Conservation (phyloP, 345 rosid species). For the Gossypium anomalum region DNA sequence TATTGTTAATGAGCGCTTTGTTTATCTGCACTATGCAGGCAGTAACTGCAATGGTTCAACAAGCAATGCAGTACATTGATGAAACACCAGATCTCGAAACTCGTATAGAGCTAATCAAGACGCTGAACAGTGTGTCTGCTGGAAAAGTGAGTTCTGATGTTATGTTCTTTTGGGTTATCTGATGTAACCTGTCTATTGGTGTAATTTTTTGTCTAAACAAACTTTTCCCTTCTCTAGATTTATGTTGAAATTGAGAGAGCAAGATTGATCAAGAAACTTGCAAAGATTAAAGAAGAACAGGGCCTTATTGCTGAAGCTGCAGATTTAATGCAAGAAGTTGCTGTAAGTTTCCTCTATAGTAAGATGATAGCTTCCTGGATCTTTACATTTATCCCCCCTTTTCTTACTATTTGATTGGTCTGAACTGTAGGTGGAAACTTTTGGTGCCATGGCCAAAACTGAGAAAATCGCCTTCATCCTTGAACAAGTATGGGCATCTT, state of each 20-base stretch:
- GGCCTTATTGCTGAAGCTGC: slow-evolving; percentile 94
- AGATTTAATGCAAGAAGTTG: slow-evolving; percentile 97
- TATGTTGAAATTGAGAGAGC: slow-evolving; percentile 96
- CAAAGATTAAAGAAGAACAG: slow-evolving; percentile 88
- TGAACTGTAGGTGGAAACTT: slow-evolving; percentile 76
- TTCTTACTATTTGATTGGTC: slow-evolving; percentile 19
- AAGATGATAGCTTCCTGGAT: background rate
- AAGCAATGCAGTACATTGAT: slow-evolving; percentile 92
- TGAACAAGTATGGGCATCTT: slow-evolving; percentile 58
- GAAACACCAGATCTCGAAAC: slow-evolving; percentile 90
- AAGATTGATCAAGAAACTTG: slow-evolving; percentile 77
- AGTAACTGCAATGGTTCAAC: slow-evolving; percentile 96
- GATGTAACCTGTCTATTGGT: background rate
- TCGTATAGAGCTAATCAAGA: slow-evolving; percentile 82
- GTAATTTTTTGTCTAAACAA: background rate
- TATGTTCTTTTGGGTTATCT: background rate
- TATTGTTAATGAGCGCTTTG: slow-evolving; percentile 2
- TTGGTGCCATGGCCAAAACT: slow-evolving; percentile 96
- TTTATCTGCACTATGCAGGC: slow-evolving; percentile 54
- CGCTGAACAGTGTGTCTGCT: slow-evolving; percentile 73
- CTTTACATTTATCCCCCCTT: background rate
- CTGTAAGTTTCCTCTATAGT: slow-evolving; percentile 44
- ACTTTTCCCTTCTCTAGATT: slow-evolving; percentile 41
- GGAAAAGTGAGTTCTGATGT: slow-evolving; percentile 57
- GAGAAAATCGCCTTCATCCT: slow-evolving; percentile 95